Percentiles rank a stretch among this genome's conserved stretches.
Conservation (phyloP, 768 basidiomycete species). For the Neoboletus subvelutipes region DNA sequence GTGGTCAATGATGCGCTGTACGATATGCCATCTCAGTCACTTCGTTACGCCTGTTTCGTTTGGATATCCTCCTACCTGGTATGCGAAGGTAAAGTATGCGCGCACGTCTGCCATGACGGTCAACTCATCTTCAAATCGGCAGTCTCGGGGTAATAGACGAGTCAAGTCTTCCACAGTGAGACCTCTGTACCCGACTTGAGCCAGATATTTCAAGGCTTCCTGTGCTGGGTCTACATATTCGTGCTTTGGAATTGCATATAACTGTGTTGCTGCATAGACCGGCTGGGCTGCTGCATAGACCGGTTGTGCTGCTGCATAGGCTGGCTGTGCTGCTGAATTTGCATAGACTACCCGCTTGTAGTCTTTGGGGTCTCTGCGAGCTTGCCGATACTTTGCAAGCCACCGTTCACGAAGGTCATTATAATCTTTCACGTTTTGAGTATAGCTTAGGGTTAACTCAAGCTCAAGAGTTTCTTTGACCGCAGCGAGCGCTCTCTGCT, state of each 20-base stretch:
- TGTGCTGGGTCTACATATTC: background rate
- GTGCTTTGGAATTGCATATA: no score
- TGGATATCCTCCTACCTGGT: slow-evolving; percentile 41
- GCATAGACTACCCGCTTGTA: no score
- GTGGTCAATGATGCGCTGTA: slow-evolving; percentile 55
- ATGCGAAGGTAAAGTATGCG: slow-evolving; percentile 56
- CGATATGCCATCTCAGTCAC: background rate
- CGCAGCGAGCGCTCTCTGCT: slow-evolving; percentile 19
- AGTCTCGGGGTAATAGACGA: slow-evolving; percentile 26
- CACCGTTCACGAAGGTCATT: slow-evolving; percentile 22
- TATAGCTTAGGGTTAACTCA: slow-evolving; percentile 42
- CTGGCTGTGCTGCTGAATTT: no score
- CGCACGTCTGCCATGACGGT: slow-evolving; percentile 53
- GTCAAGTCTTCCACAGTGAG: slow-evolving; percentile 27
- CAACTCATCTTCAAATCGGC: slow-evolving; percentile 42
- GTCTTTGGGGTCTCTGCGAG: background rate
- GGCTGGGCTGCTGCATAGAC: no score
- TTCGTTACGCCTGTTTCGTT: background rate
- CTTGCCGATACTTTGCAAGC: slow-evolving; percentile 25
- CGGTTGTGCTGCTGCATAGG: no score
- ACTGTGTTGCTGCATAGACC: no score
- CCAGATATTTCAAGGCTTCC: slow-evolving; percentile 27
- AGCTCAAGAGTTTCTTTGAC: slow-evolving; percentile 37
- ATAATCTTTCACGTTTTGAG: slow-evolving; percentile 33
- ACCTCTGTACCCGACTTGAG: slow-evolving; percentile 29